Evolutionary conservation across 257 asterid genomes (phyloP).

Genomic region (Euphrasia confusa): DNA sequence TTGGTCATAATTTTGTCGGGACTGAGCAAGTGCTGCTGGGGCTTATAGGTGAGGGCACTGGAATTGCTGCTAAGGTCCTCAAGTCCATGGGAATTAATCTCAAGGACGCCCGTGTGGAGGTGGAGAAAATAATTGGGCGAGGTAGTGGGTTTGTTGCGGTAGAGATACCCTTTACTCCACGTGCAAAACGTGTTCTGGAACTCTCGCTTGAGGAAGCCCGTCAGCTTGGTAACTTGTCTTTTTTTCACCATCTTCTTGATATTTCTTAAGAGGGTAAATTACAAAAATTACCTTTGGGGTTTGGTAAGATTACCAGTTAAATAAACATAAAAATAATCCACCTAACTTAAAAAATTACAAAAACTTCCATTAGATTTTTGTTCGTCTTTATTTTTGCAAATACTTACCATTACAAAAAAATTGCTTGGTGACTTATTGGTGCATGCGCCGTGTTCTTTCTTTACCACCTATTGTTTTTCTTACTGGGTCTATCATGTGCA

Average conservation of each 20-base stretch:
- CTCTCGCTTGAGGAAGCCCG: conserved; percentile 99
- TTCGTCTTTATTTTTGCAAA: background rate
- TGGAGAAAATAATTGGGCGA: conserved; percentile 94
- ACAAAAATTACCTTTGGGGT: background rate
- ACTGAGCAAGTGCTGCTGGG: conserved; percentile 95
- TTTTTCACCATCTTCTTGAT: conserved; percentile 10
- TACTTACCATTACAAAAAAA: background rate
- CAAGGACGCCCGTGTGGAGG: conserved; percentile 98
- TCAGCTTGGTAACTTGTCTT: conserved; percentile 67
- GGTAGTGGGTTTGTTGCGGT: conserved; percentile 98
- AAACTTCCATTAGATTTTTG: background rate
- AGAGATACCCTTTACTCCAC: conserved; percentile 98
- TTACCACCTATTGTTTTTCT: background rate
- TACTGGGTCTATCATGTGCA: background rate
- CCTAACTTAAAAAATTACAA: background rate
- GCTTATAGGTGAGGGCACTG: conserved; percentile 98
- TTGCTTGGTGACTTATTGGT: conserved; percentile 12
- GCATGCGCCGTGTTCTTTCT: conserved; percentile 10
- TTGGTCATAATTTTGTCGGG: conserved; percentile 95
- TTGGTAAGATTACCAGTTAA: no score
- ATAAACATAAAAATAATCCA: no score
- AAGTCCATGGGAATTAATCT: conserved; percentile 96
- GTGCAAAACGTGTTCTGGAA: conserved; percentile 93
- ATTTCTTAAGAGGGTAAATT: background rate
- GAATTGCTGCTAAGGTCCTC: conserved; percentile 97